A percentile compares a stretch with the other conserved stretches of the same genome.
Conservation (phyloP, 2,329 filamentous ascomycete species). For the Triangularia setosa region DNA sequence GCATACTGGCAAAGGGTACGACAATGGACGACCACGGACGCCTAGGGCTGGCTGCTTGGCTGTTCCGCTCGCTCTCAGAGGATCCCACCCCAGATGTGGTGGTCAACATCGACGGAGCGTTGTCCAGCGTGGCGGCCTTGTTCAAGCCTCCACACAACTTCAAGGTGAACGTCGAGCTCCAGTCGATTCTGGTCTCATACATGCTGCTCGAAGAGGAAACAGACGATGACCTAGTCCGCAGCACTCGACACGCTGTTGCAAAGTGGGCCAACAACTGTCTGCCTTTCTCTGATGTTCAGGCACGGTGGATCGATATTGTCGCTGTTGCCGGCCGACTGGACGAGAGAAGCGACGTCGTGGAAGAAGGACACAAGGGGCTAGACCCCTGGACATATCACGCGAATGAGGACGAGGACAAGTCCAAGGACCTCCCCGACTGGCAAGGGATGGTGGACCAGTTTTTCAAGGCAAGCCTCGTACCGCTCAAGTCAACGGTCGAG, state of each 20-base stretch:
- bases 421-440: constrained; percentile 47
- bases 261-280: constrained; percentile 90
- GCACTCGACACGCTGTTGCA: constrained; percentile 75
- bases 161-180: constrained; percentile 37
- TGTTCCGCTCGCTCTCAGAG: constrained; percentile 78
- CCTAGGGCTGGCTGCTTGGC: constrained; percentile 61
- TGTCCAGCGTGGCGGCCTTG: constrained; percentile 65
- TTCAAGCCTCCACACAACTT: constrained; percentile 34
- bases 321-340: constrained; percentile 64
- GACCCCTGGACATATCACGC: constrained; percentile 58
- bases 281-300: constrained; percentile 71
- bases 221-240: constrained; percentile 55
- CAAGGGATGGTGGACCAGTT: constrained; percentile 46
- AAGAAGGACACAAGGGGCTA: constrained; percentile 85
- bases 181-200: constrained; percentile 61
- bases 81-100: constrained; percentile 73
- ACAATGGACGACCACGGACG: constrained; percentile 52
- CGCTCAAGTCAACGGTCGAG: constrained; percentile 16
- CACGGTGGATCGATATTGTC: constrained; percentile 83
- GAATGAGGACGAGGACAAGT: constrained; percentile 40
- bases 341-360: constrained; percentile 76
- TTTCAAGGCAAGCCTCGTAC: constrained; percentile 39
- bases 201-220: constrained; percentile 53
- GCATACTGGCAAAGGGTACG: constrained; percentile 67
- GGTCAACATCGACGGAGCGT: constrained; percentile 82